Evolutionary conservation across 2,329 filamentous ascomycete species (phyloP).

Genomic region (Penicillium sp.): DNA sequence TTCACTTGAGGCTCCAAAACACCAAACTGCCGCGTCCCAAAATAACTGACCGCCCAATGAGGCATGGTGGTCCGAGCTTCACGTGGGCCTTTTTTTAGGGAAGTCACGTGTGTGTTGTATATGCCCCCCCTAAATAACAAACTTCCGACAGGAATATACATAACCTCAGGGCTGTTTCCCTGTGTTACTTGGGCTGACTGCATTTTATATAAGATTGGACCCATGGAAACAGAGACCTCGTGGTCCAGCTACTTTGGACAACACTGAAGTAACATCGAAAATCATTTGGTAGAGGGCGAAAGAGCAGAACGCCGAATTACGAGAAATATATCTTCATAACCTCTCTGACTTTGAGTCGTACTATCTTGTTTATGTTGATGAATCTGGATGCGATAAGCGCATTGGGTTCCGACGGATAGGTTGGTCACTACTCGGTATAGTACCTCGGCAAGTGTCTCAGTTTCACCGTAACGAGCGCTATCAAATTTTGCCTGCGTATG

Average conservation of each 20-base stretch:
- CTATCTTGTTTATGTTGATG: not conserved
- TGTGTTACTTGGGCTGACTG: not conserved
- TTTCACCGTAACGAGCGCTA: not conserved
- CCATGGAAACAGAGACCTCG: too few relatives aligned
- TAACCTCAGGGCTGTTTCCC: not conserved
- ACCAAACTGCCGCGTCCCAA: slow-evolving; percentile 32
- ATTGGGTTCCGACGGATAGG: not conserved
- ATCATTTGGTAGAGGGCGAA: slow-evolving; percentile 30
- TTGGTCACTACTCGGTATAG: slow-evolving; percentile 18
- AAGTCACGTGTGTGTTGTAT: not conserved
- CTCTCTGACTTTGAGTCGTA: slow-evolving; percentile 27
- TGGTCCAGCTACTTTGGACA: too few relatives aligned
- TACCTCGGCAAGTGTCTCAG: not conserved
- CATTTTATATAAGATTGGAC: not conserved
- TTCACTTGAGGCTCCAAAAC: slow-evolving; percentile 20
- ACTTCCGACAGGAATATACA: not conserved
- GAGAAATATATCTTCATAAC: slow-evolving; percentile 37
- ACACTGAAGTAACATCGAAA: too few relatives aligned
- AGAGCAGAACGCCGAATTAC: slow-evolving; percentile 37
- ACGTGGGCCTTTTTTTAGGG: not conserved
- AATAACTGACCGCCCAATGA: slow-evolving; percentile 1
- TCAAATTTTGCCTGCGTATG: not conserved
- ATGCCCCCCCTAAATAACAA: not conserved
- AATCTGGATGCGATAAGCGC: not conserved
- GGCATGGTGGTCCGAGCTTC: not conserved